Percentiles rank a stretch among this genome's conserved stretches.
Conservation (phyloP, 2,329 filamentous ascomycete genomes). For the Blastomyces emzantsi region DNA sequence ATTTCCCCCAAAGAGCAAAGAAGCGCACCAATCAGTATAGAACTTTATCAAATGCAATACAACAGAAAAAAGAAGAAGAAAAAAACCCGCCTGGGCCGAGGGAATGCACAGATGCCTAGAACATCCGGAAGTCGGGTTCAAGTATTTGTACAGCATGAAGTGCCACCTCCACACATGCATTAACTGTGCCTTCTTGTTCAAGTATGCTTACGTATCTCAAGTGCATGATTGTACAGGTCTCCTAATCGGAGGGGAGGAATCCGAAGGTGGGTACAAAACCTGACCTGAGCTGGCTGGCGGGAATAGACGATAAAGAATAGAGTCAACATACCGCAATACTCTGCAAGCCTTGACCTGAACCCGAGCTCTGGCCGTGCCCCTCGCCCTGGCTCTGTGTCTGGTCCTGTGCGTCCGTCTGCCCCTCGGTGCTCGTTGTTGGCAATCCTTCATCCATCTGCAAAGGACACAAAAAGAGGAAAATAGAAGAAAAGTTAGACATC, state of each 20-base stretch:
- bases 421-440: neutral
- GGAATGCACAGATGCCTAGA: neutral
- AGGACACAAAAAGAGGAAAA: neutral
- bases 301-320: neutral
- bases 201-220: neutral
- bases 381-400: neutral
- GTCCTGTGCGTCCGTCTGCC: neutral
- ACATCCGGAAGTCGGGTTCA: neutral
- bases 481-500: neutral
- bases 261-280: neutral
- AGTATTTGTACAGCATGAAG: neutral
- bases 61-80: neutral
- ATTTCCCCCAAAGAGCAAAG: neutral
- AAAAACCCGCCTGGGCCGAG: neutral
- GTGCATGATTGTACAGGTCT: neutral
- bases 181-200: neutral
- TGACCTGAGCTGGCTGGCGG: neutral
- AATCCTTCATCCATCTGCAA: constrained; percentile 2
- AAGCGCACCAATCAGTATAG: neutral
- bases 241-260: neutral
- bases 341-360: neutral
- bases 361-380: neutral
- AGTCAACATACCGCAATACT: constrained; percentile 1
- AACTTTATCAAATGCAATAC: neutral
- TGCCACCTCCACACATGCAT: neutral